phyloP scores from a whole-genome alignment of 176 grass and related monocot genomes.

The Eremochloa ophiuroides region DNA sequence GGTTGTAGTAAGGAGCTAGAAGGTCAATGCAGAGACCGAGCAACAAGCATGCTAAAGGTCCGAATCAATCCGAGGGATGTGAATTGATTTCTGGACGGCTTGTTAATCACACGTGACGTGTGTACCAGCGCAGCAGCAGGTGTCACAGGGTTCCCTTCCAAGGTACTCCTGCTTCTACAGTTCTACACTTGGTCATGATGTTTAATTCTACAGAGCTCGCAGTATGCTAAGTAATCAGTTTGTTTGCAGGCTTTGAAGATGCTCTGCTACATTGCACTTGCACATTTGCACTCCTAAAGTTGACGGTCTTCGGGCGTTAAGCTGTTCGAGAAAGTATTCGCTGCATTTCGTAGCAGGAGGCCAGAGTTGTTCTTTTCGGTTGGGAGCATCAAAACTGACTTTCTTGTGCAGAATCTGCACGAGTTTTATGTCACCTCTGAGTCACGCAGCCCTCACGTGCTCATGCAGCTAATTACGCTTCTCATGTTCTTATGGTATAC shows the following conservation, averaged over 20 bases:
- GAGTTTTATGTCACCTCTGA: too few relatives aligned
- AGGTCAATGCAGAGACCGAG: background rate
- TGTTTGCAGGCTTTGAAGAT: background rate
- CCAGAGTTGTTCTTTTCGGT: too few relatives aligned
- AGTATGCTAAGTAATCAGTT: background rate
- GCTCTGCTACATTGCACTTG: background rate
- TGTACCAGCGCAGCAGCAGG: background rate
- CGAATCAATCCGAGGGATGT: accelerated
- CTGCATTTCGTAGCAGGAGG: too few relatives aligned
- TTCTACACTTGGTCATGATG: too few relatives aligned
- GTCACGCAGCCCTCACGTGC: too few relatives aligned
- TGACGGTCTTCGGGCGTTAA: background rate
- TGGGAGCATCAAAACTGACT: too few relatives aligned
- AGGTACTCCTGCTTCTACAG: background rate
- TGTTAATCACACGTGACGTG: background rate
- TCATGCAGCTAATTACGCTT: too few relatives aligned
- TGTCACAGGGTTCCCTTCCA: background rate
- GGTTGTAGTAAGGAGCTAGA: accelerated
- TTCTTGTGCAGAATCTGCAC: too few relatives aligned
- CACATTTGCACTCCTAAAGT: too few relatives aligned
- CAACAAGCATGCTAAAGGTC: background rate
- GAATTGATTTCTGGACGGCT: background rate
- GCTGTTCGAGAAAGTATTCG: background rate
- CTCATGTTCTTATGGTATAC: too few relatives aligned
- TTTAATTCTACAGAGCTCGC: background rate